A percentile compares a stretch with the other conserved stretches of the same genome.
Conservation (phyloP, 306 rosid species). For the Vicia villosa region DNA sequence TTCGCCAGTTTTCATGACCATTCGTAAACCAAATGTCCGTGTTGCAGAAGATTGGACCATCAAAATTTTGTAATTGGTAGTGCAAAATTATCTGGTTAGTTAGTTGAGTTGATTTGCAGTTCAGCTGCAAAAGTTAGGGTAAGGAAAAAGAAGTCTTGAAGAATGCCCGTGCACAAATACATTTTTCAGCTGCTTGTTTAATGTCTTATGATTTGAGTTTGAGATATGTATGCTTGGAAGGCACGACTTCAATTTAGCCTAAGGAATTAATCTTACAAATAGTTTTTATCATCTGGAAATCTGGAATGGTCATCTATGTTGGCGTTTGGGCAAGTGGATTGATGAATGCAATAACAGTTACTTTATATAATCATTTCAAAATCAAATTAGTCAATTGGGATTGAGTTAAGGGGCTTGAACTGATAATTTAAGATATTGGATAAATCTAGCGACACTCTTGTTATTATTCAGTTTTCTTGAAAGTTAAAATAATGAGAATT, state of each 20-base stretch:
- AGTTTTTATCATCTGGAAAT: slow-evolving; percentile 26
- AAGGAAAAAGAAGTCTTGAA: slow-evolving; percentile 28
- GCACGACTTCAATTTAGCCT: slow-evolving; percentile 29
- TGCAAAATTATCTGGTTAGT: slow-evolving; percentile 26
- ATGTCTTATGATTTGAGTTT: slow-evolving; percentile 24
- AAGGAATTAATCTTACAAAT: slow-evolving; percentile 26
- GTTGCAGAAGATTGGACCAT: slow-evolving; percentile 78
- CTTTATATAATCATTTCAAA: slow-evolving; percentile 1
- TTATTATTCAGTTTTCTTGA: not conserved
- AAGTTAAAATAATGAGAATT: no score
- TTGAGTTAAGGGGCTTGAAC: not conserved
- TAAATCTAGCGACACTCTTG: not conserved
- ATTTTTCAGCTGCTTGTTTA: slow-evolving; percentile 33
- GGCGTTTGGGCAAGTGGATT: not conserved
- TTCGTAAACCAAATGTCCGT: slow-evolving; percentile 76
- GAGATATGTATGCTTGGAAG: slow-evolving; percentile 19
- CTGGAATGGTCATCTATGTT: slow-evolving; percentile 3
- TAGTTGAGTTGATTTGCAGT: slow-evolving; percentile 35
- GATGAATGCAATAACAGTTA: slow-evolving; percentile 13
- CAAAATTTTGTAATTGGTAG: slow-evolving; percentile 47
- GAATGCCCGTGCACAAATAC: slow-evolving; percentile 7
- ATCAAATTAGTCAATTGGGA: not conserved
- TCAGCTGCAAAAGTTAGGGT: slow-evolving; percentile 17
- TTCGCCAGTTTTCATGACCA: slow-evolving; percentile 48
- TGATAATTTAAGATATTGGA: not conserved